These are phyloP conservation scores for Chlamydomonas urium DNA, from an alignment of 139 green algal species.

Conservation along the genomic window DNA sequence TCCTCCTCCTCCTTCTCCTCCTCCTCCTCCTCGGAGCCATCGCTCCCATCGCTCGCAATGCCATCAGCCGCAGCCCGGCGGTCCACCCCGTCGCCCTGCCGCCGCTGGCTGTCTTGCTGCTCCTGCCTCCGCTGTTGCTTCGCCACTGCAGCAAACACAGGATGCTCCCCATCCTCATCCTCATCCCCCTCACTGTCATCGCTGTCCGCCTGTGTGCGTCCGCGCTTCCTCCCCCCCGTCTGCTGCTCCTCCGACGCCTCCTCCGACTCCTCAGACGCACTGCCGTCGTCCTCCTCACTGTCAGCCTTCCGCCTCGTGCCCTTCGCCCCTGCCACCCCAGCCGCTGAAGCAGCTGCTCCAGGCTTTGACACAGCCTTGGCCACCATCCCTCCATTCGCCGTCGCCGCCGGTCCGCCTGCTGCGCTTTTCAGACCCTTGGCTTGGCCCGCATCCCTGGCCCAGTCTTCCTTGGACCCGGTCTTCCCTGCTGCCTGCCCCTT, in stretches of 20 bases:
- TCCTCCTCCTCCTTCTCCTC: too few relatives aligned
- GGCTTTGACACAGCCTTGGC: background rate
- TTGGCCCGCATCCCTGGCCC: too few relatives aligned
- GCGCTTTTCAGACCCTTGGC: too few relatives aligned
- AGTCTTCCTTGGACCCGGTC: too few relatives aligned
- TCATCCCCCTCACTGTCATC: conserved; percentile 5
- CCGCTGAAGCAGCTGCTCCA: background rate
- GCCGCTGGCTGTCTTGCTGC: background rate
- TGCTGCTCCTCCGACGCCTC: background rate
- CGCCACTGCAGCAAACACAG: background rate
- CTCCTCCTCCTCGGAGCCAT: too few relatives aligned
- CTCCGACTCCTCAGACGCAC: background rate
- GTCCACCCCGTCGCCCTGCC: background rate
- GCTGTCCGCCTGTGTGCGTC: background rate
- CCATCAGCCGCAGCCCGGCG: background rate
- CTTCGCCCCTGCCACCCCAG: background rate
- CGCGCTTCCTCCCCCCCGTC: background rate
- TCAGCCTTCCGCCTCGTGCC: background rate
- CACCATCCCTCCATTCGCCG: too few relatives aligned
- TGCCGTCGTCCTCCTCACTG: background rate
- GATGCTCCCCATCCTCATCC: conserved; percentile 1
- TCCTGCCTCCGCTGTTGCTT: background rate
- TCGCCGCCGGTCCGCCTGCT: too few relatives aligned
- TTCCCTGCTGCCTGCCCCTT: too few relatives aligned
- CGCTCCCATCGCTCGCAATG: background rate